Conservation (phyloP, 177 flowering plant genomes). For the Vitis hybrid region DNA sequence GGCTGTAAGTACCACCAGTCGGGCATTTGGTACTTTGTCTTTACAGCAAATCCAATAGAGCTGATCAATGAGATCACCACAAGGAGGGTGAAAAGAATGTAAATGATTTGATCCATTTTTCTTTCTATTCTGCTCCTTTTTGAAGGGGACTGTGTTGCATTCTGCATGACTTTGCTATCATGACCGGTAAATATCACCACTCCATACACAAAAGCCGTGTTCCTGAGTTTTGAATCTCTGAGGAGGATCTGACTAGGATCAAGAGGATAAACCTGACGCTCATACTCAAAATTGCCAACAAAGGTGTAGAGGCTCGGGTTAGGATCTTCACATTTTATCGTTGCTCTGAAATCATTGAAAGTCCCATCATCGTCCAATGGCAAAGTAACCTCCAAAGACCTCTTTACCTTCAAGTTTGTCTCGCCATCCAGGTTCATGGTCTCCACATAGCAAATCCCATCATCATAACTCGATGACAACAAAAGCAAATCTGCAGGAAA, state of each 20-base stretch:
- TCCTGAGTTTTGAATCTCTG: slow-evolving; percentile 83
- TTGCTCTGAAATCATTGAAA: slow-evolving; percentile 67
- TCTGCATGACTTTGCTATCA: slow-evolving; percentile 88
- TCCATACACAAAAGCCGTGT: slow-evolving; percentile 67
- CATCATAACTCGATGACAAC: slow-evolving; percentile 86
- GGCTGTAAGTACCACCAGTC: slow-evolving; percentile 78
- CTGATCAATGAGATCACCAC: slow-evolving; percentile 69
- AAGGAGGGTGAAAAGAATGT: slow-evolving; percentile 69
- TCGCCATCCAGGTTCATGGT: slow-evolving; percentile 99
- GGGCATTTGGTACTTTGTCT: slow-evolving; percentile 57
- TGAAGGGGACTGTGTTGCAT: slow-evolving; percentile 71
- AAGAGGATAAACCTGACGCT: slow-evolving; percentile 65
- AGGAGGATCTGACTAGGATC: slow-evolving; percentile 84
- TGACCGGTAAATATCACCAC: slow-evolving; percentile 78
- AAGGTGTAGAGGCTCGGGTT: slow-evolving; percentile 85
- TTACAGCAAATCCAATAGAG: slow-evolving; percentile 73
- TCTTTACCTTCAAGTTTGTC: slow-evolving; percentile 87
- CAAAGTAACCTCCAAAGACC: slow-evolving; percentile 72
- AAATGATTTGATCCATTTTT: slow-evolving; percentile 84
- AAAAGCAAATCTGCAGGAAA: slow-evolving; percentile 91
- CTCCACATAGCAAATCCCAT: slow-evolving; percentile 96
- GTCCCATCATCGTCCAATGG: slow-evolving; percentile 58
- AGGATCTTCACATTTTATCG: slow-evolving; percentile 83
- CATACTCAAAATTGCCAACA: slow-evolving; percentile 81
- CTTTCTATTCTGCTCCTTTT: slow-evolving; percentile 74